phyloP scores from a whole-genome alignment of 306 rosid genomes.

The Prunus fruticosa region DNA sequence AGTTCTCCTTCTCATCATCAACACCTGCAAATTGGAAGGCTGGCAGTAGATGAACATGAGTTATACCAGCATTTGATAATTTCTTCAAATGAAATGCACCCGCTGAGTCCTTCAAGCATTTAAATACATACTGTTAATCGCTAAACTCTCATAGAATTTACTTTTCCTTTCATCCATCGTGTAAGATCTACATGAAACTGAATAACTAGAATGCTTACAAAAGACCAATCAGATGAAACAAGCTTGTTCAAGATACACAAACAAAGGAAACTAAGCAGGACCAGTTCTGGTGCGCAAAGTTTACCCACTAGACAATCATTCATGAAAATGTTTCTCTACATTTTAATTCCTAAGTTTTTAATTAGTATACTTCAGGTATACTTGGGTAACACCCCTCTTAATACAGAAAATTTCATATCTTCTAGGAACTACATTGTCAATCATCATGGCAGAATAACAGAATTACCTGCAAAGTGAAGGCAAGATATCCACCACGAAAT shows the following conservation, averaged over 20 bases:
- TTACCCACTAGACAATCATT: background rate
- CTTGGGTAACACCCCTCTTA: background rate
- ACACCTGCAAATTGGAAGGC: conserved; percentile 87
- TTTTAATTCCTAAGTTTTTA: background rate
- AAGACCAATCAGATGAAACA: background rate
- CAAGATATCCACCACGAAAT: conserved; percentile 86
- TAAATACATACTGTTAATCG: conserved; percentile 24
- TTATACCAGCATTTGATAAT: conserved; percentile 80
- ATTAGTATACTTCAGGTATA: background rate
- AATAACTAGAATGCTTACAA: background rate
- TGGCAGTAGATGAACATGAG: conserved; percentile 87
- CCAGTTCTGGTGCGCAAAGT: background rate
- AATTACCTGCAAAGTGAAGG: conserved; percentile 75
- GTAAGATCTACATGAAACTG: background rate
- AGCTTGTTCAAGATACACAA: background rate
- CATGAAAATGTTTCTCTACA: background rate
- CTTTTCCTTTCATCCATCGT: conserved; percentile 12
- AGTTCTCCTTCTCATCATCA: conserved; percentile 80
- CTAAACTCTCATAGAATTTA: conserved; percentile 7
- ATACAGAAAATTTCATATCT: conserved; percentile 11
- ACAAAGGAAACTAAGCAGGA: background rate
- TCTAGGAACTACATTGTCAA: background rate
- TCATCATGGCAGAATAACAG: conserved; percentile 13
- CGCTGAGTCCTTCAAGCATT: conserved; percentile 66
- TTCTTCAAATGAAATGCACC: conserved; percentile 78